Base-by-base conservation (phyloP, 306 rosid genomes). In the Lithocarpus polystachyus region DNA sequence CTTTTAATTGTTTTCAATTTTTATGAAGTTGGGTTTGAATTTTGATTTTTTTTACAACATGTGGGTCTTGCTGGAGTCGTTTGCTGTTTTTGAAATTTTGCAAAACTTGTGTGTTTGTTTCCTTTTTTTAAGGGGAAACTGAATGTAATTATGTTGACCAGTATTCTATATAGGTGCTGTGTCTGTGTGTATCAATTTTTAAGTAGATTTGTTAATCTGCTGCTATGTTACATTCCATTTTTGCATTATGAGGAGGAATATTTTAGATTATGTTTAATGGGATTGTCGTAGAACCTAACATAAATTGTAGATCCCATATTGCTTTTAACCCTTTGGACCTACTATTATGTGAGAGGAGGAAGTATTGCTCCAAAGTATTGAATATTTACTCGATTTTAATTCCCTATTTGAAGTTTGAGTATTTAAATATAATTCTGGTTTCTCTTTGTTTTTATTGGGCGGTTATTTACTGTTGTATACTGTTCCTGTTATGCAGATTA, bases 401-500 rank as follows among this genome's bases (percentile, higher is more conserved):
- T 48, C 53, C 53, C 15, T 48, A 48, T 48, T 13, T 48, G 53
- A 59, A 75, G 71, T 59, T 56, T n/a, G 24, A 19, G 45, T 11
- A 65, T 67, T 67, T 73, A n/a, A 54, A n/a, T 19, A 24, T n/a
- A 80, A 78, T 71, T 74, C 68, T 64, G 26, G 59, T 6, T 0
- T 56, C 5, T 70, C 57, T 75, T 56, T 10, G 7, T 75, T 33
- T 78, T 68, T 73, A 52, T 43, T 57, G 72, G 40, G 48, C 57
- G 18, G 73, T 17, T 13, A 26, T 56, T 71, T 64, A 56, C 43
- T 23, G 23, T 74, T 67, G 23, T 24, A 33, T 15, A 69, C 64
- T 70, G 54, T 19, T 65, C 33, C 31, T 31, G 24, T 18, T 60
- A 4, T 52, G 57, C 45, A 75, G 73, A 67, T 45, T 17, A 29